Conservation (phyloP, 495 filamentous ascomycete genomes). For the Neurospora sp. region DNA sequence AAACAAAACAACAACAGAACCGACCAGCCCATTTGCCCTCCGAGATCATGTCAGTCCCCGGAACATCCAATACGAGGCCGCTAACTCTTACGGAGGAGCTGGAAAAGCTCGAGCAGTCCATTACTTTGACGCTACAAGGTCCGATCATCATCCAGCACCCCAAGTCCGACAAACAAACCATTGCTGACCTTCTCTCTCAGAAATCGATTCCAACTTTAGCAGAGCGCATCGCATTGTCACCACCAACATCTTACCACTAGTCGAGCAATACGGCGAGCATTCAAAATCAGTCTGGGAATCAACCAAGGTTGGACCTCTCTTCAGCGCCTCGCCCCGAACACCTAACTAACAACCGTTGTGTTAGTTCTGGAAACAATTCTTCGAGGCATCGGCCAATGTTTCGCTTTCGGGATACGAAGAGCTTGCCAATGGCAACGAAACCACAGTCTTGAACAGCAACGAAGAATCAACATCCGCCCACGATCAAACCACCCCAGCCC, state of each 20-base stretch:
- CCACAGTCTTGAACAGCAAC: conserved; percentile 30
- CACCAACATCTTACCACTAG: conserved; percentile 79
- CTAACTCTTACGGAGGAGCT: conserved; percentile 87
- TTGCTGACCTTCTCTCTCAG: conserved; percentile 32
- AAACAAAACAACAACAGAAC: neutral
- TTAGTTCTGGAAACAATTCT: conserved; percentile 99
- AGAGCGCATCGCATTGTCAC: conserved; percentile 95
- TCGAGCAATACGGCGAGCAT: conserved; percentile 94
- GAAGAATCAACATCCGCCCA: conserved; percentile 21
- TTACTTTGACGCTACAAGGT: conserved; percentile 94
- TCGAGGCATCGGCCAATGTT: conserved; percentile 95
- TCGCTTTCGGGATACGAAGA: conserved; percentile 96
- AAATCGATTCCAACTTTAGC: conserved; percentile 98
- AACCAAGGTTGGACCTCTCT: conserved; percentile 55
- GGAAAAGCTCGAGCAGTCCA: conserved; percentile 92
- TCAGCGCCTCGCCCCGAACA: neutral
- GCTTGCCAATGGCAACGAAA: conserved; percentile 43
- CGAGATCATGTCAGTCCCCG: conserved; percentile 28
- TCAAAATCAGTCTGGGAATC: conserved; percentile 94
- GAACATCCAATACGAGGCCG: conserved; percentile 47
- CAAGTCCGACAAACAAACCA: neutral
- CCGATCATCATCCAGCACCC: conserved; percentile 5
- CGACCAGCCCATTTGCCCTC: neutral
- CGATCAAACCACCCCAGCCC: conserved; percentile 33
- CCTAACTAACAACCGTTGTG: conserved; percentile 6